Conservation (phyloP, 2,329 filamentous ascomycete species). For the Diaporthe destruens region DNA sequence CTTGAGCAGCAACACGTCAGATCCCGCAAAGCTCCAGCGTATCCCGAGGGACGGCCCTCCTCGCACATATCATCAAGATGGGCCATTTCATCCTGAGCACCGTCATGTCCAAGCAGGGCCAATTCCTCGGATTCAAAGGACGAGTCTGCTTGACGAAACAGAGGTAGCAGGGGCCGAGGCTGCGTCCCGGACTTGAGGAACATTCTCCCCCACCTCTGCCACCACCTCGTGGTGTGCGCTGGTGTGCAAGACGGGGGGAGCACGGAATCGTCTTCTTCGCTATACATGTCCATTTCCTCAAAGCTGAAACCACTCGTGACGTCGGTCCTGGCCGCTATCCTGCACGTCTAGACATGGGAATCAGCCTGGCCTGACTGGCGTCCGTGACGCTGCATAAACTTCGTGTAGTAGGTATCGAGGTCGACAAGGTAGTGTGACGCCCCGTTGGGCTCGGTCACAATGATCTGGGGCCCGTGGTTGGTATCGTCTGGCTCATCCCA, state of each 20-base stretch:
- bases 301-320: background rate
- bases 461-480: constrained; percentile 37
- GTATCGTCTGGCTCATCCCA: constrained; percentile 31
- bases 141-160: background rate
- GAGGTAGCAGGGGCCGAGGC: background rate
- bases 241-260: background rate
- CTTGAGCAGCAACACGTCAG: constrained; percentile 25
- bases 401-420: background rate
- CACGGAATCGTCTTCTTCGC: background rate
- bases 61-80: background rate
- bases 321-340: background rate
- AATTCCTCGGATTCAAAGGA: background rate
- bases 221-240: constrained; percentile 11
- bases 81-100: background rate
- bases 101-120: constrained; percentile 5
- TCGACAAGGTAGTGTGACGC: constrained; percentile 31
- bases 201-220: constrained; percentile 21
- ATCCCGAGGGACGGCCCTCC: background rate
- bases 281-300: background rate
- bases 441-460: constrained; percentile 35
- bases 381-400: constrained; percentile 14
- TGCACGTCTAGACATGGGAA: background rate
- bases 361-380: too few relatives aligned
- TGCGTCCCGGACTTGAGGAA: background rate
- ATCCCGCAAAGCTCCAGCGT: background rate